phyloP scores from a whole-genome alignment of 768 basidiomycete genomes.

The Rhodotorula taiwanensis region DNA sequence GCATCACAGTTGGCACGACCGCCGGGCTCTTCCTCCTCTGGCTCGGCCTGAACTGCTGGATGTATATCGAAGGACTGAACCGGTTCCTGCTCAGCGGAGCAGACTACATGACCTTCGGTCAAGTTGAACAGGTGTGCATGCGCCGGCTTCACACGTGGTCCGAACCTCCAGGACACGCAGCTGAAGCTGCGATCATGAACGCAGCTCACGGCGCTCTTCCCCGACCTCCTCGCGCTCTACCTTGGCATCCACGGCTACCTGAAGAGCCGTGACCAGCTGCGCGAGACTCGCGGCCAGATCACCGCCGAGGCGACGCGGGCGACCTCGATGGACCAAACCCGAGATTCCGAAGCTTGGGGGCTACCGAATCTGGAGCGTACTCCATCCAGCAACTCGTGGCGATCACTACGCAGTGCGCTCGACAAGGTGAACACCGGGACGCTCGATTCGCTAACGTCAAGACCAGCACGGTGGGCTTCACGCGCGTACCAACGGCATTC shows the following conservation, averaged over 20 bases:
- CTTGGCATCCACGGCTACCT: not conserved
- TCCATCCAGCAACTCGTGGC: no score
- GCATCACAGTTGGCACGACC: not conserved
- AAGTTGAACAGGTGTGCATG: slow-evolving; percentile 9
- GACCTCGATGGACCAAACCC: no score
- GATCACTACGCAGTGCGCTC: no score
- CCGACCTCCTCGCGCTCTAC: slow-evolving; percentile 4
- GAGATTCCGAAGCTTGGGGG: no score
- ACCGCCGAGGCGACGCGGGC: no score
- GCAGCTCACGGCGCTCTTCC: slow-evolving; percentile 16
- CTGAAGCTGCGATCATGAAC: no score
- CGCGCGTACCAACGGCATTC: no score
- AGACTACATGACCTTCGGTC: slow-evolving; percentile 2
- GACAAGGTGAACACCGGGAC: no score
- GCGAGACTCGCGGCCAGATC: not conserved
- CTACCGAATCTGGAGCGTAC: no score
- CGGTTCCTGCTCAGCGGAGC: slow-evolving; percentile 11
- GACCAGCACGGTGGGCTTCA: no score
- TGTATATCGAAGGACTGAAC: slow-evolving; percentile 1
- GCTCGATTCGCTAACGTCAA: no score
- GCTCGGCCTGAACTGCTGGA: slow-evolving; percentile 3
- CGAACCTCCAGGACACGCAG: not conserved
- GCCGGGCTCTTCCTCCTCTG: not conserved
- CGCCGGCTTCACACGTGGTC: not conserved
- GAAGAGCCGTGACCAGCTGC: not conserved